Base-by-base conservation (phyloP, 768 basidiomycete genomes). In the Trametes sanguinea region DNA sequence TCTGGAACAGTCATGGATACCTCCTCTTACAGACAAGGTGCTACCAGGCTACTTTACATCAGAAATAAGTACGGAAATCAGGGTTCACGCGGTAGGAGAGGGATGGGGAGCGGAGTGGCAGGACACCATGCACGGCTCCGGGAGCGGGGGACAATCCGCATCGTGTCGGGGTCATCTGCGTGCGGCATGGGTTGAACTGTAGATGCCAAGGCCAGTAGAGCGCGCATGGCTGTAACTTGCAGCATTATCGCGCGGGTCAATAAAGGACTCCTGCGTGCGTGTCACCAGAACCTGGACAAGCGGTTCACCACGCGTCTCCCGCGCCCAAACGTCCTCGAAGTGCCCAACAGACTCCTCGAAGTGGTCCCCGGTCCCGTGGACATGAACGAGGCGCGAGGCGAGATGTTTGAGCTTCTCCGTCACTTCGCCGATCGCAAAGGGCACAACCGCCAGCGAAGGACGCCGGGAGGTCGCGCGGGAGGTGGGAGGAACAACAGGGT, bases 321-420 rank as follows among this genome's bases (percentile, higher is more conserved):
- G 57, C 16, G 61, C 42, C 61, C 61, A 65, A 35, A 47, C 54
- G 11, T 60, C 53, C 54, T 60, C 65, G 45, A 40, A 60, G 17
- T 42, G 59, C 16, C 51, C 65, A 10, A 66, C 53, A 4, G 56
- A 48, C 40, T 66, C 65, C 42, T 66, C 65, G 43, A 66, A 60
- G 59, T 61, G 59, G 16, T n/a, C 52, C 39, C 16, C 58, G 9
- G 35, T 9, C 30, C 44, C 45, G 32, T 44, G 32, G n/a, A 16
- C 43, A 1, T 48, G 55, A 27, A 46, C 29, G 1, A 50, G 29
- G 13, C 46, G 56, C 51, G 51, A n/a, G 2, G 62, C 62, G 17
- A 63, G 39, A 46, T 45, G 51, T 35, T 52, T 57, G n/a, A 63
- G 62, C 37, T 56, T 46, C 51, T 57, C 51, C 46, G 55, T 57